phyloP scores from a whole-genome alignment of 305 asterid species.

The Fraxinus velutina region DNA sequence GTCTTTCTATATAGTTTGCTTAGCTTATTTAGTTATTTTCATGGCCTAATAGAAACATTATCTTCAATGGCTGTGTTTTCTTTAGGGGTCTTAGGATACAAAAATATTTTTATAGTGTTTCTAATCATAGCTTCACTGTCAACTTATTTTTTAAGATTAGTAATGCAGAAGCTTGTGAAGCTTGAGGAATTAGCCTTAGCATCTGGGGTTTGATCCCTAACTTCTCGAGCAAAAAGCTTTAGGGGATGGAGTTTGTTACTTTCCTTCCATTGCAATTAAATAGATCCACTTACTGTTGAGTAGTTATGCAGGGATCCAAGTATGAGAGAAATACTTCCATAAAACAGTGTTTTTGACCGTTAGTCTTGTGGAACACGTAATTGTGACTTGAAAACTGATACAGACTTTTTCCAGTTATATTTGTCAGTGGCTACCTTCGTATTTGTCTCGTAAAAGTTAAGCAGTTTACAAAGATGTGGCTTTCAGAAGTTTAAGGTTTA shows the following conservation, averaged over 20 bases:
- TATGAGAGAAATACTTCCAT: not conserved
- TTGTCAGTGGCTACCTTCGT: not conserved
- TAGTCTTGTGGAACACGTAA: not conserved
- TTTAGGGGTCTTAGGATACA: not conserved
- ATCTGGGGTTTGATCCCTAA: not conserved
- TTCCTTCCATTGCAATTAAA: not conserved
- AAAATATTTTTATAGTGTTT: not conserved
- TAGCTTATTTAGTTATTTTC: not conserved
- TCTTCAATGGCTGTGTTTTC: conserved; percentile 14
- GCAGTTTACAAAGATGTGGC: not conserved
- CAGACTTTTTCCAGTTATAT: conserved; percentile 5
- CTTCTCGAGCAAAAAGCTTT: not conserved
- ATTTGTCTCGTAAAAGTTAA: not conserved
- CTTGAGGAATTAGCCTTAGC: conserved; percentile 3
- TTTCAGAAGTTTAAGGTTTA: not conserved
- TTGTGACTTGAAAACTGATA: not conserved
- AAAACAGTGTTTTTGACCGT: conserved; percentile 6
- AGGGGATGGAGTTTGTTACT: not conserved
- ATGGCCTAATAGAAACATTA: not conserved
- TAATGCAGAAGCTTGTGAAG: conserved; percentile 1
- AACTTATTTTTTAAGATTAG: not conserved
- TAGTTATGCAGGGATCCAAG: not conserved
- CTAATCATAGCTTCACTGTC: not conserved
- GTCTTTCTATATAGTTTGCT: not conserved
- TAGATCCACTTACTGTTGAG: not conserved